Evolutionary conservation across 2,329 filamentous ascomycete genomes (phyloP).

Genomic region (Monosporascus cannonballus): DNA sequence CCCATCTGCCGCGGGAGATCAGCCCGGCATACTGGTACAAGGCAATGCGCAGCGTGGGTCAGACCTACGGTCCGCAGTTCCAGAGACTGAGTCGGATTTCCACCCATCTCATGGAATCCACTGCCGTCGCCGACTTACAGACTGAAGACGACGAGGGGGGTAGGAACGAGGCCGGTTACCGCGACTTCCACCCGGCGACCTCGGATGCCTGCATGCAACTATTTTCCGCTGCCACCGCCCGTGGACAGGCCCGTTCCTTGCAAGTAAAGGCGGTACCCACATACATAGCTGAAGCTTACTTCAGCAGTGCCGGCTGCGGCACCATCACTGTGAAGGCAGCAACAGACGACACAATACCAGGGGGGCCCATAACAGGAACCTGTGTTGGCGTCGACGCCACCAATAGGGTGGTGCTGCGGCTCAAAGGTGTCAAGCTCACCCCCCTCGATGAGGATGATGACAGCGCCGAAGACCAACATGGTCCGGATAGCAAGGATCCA

Average conservation of each 20-base stretch:
- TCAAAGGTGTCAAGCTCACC: constrained; percentile 5
- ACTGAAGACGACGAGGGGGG: no score
- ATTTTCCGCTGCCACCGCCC: neutral
- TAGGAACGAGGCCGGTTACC: neutral
- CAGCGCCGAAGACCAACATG: neutral
- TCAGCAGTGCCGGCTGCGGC: neutral
- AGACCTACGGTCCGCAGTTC: no score
- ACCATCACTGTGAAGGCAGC: neutral
- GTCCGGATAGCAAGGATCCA: neutral
- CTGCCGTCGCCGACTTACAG: no score
- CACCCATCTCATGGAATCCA: no score
- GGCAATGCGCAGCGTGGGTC: no score
- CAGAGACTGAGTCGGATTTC: no score
- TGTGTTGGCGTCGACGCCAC: neutral
- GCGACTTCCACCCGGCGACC: neutral
- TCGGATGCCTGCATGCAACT: neutral
- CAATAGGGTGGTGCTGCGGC: neutral
- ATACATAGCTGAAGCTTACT: neutral
- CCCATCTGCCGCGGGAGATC: no score
- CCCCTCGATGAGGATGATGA: constrained; percentile 1
- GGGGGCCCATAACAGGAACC: neutral
- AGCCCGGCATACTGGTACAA: no score
- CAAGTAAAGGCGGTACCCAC: neutral
- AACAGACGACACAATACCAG: neutral
- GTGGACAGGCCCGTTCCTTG: neutral